phyloP scores from a whole-genome alignment of 2,329 filamentous ascomycete species.

The Colletotrichum spinosum region DNA sequence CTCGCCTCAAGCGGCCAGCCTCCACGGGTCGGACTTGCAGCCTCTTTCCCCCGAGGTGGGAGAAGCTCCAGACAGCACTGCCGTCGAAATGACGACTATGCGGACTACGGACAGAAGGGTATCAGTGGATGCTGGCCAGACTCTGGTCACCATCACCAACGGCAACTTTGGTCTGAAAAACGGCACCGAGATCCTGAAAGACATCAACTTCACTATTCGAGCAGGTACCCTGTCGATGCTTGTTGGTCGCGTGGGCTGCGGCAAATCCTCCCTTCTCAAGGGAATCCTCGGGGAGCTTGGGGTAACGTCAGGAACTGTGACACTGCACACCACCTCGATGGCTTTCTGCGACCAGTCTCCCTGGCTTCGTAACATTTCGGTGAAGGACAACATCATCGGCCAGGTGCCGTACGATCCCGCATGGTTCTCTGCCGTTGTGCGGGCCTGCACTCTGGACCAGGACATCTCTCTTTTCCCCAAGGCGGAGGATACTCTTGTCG shows the following conservation, averaged over 20 bases:
- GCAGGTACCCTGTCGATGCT: constrained; percentile 48
- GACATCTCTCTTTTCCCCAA: constrained; percentile 48
- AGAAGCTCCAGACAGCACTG: not conserved
- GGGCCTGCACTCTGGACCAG: constrained; percentile 49
- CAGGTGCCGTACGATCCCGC: constrained; percentile 41
- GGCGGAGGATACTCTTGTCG: constrained; percentile 51
- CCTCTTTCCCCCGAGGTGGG: constrained; percentile 34
- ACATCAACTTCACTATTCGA: constrained; percentile 41
- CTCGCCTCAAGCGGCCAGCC: not conserved
- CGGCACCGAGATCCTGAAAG: constrained; percentile 38
- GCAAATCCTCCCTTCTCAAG: constrained; percentile 55
- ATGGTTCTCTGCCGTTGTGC: constrained; percentile 46
- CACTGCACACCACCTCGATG: constrained; percentile 40
- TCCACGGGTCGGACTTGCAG: constrained; percentile 28
- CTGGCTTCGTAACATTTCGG: constrained; percentile 55
- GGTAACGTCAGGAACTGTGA: constrained; percentile 38
- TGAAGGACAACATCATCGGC: constrained; percentile 54
- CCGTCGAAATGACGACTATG: constrained; percentile 11
- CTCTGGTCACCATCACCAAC: constrained; percentile 10
- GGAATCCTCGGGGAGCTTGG: constrained; percentile 51
- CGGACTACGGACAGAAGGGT: too few species aligned
- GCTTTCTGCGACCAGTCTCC: constrained; percentile 58
- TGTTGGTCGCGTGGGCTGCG: constrained; percentile 56
- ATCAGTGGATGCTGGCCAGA: constrained; percentile 11
- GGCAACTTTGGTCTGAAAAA: constrained; percentile 39